Evolutionary conservation across 2,329 filamentous ascomycete genomes (phyloP).

Genomic region (Diaporthe velutina): DNA sequence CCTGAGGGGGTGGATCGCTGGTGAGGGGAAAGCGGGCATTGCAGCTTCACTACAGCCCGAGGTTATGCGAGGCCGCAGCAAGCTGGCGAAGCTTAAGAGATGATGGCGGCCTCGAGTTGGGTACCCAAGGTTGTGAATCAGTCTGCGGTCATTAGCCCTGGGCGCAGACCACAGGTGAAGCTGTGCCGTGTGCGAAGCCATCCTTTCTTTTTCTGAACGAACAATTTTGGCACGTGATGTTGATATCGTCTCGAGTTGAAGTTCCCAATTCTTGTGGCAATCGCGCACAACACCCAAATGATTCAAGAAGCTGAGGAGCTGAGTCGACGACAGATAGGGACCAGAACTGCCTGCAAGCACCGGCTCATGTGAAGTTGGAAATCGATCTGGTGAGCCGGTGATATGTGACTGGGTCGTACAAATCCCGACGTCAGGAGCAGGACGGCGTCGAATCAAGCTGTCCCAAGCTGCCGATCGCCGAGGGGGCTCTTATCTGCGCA

Average conservation of each 20-base stretch:
- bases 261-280: neutral
- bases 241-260: neutral
- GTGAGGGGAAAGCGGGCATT: constrained; percentile 21
- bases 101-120: neutral
- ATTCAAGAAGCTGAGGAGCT: neutral
- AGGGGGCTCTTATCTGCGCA: constrained; percentile 18
- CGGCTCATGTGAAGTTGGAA: neutral
- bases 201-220: neutral
- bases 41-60: neutral
- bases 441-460: constrained; percentile 2
- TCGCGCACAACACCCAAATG: neutral
- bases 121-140: neutral
- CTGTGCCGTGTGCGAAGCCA: neutral
- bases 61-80: neutral
- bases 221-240: no score
- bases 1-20: neutral
- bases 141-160: neutral
- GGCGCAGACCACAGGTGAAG: neutral
- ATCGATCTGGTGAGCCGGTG: constrained; percentile 12
- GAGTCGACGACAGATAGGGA: neutral
- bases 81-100: neutral
- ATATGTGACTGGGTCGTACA: constrained; percentile 1
- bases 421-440: constrained; percentile 15
- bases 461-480: constrained; percentile 6
- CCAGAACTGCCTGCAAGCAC: neutral